These are phyloP conservation scores for Stachybotrys elegans DNA, from an alignment of 2,329 filamentous ascomycete species.

Conservation along the genomic window DNA sequence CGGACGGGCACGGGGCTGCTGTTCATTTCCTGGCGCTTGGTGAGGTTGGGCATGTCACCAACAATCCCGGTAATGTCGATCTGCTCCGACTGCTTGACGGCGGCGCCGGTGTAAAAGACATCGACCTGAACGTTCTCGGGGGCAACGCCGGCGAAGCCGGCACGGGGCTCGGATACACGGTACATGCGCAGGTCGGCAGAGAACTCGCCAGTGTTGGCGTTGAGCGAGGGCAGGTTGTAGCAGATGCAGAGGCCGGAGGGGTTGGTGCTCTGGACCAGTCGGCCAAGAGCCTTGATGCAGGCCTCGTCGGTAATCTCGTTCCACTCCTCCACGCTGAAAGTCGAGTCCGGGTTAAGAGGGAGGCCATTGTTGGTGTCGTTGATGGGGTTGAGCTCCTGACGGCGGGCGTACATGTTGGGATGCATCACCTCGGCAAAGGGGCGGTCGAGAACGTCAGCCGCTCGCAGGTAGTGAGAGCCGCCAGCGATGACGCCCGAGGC, in stretches of 20 bases:
- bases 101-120: slow-evolving; percentile 49
- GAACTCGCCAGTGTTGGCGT: slow-evolving; percentile 64
- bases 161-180: slow-evolving; percentile 57
- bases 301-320: slow-evolving; percentile 49
- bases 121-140: slow-evolving; percentile 49
- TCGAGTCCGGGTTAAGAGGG: slow-evolving; percentile 34
- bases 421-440: background rate
- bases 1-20: slow-evolving; percentile 44
- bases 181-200: slow-evolving; percentile 73
- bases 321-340: slow-evolving; percentile 53
- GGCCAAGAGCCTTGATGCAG: slow-evolving; percentile 52
- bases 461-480: background rate
- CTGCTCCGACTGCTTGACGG: slow-evolving; percentile 22
- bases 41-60: slow-evolving; percentile 11
- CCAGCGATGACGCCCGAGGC: background rate
- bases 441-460: background rate
- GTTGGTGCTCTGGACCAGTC: slow-evolving; percentile 57
- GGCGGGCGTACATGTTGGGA: background rate
- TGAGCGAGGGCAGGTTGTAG: slow-evolving; percentile 72
- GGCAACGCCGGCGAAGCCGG: slow-evolving; percentile 45
- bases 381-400: slow-evolving; percentile 8
- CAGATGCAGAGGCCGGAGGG: slow-evolving; percentile 74
- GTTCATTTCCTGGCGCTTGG: slow-evolving; percentile 13
- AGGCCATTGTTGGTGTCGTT: slow-evolving; percentile 19
- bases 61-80: slow-evolving; percentile 18